A percentile compares a stretch with the other conserved stretches of the same genome.
These are phyloP conservation scores for Podaxis pistillaris DNA, from an alignment of 768 basidiomycete species.

Conservation along the genomic window DNA sequence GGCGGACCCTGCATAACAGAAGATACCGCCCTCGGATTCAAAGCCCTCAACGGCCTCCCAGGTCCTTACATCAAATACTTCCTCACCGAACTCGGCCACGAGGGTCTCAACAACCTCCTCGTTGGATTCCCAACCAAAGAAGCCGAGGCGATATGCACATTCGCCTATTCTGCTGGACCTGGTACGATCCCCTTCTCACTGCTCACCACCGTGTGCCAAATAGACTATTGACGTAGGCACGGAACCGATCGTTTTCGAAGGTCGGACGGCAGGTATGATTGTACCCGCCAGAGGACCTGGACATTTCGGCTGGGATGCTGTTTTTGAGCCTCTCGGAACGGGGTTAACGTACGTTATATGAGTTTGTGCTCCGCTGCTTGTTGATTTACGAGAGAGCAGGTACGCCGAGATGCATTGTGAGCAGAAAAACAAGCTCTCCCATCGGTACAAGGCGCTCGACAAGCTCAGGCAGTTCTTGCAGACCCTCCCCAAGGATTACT, in stretches of 20 bases:
- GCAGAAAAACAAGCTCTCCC: constrained; percentile 72
- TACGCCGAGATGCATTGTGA: constrained; percentile 75
- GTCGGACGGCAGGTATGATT: constrained; percentile 84
- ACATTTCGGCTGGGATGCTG: constrained; percentile 88
- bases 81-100: constrained; percentile 76
- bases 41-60: constrained; percentile 86
- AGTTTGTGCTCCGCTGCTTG: not conserved
- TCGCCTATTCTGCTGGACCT: constrained; percentile 89
- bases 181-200: constrained; percentile 27
- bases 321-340: constrained; percentile 76
- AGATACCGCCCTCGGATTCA: constrained; percentile 93
- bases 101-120: constrained; percentile 86
- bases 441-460: constrained; percentile 71
- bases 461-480: constrained; percentile 57
- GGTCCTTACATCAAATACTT: constrained; percentile 99
- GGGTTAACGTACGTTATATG: constrained; percentile 69
- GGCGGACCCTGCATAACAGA: constrained; percentile 67
- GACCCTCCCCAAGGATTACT: constrained; percentile 13
- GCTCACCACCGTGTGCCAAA: not conserved
- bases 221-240: constrained; percentile 31
- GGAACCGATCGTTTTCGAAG: constrained; percentile 77
- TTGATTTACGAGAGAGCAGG: constrained; percentile 28
- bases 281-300: constrained; percentile 79
- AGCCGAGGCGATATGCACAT: constrained; percentile 93
- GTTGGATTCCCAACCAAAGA: constrained; percentile 70